Conservation (phyloP, 2,329 filamentous ascomycete species). For the Corynespora cassiicola region DNA sequence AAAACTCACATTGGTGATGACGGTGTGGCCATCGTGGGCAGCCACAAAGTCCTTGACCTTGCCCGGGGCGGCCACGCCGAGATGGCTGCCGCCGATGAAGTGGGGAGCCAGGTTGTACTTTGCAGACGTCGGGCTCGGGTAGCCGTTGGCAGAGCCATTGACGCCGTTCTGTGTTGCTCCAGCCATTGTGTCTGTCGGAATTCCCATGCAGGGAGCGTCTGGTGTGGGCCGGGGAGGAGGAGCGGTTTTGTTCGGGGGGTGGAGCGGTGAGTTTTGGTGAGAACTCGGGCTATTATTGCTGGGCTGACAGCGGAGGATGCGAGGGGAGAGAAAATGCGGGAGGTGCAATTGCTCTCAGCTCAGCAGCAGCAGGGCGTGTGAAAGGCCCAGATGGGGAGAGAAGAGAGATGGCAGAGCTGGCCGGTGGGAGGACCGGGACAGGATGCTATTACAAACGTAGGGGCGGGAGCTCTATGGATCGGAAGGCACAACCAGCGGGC, state of each 20-base stretch:
- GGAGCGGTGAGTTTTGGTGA: slow-evolving; percentile 33
- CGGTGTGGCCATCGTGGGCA: slow-evolving; percentile 88
- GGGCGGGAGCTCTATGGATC: slow-evolving; percentile 1
- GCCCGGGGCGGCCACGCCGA: slow-evolving; percentile 81
- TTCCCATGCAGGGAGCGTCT: slow-evolving; percentile 33
- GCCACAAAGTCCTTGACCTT: slow-evolving; percentile 97
- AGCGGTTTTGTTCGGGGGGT: slow-evolving; percentile 17
- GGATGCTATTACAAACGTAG: slow-evolving; percentile 9
- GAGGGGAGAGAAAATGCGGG: no score
- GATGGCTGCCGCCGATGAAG: slow-evolving; percentile 93
- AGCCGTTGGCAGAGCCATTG: slow-evolving; percentile 59
- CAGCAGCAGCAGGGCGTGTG: slow-evolving; percentile 1
- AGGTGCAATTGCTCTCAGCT: no score
- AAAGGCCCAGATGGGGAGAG: slow-evolving; percentile 10
- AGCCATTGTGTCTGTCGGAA: slow-evolving; percentile 39
- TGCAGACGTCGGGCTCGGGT: slow-evolving; percentile 72
- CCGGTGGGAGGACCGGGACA: slow-evolving; percentile 27
- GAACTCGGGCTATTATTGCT: slow-evolving; percentile 10
- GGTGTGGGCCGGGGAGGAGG: slow-evolving; percentile 17
- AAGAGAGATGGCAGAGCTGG: no score
- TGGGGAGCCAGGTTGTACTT: slow-evolving; percentile 86
- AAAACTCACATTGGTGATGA: slow-evolving; percentile 96
- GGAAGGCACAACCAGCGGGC: slow-evolving; percentile 16
- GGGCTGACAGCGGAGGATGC: no score
- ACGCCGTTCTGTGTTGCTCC: slow-evolving; percentile 38